Evolutionary conservation across 345 rosid species (phyloP), one percentile per base, ranked within the genome.

Genomic region (Conringia planisiliqua): DNA sequence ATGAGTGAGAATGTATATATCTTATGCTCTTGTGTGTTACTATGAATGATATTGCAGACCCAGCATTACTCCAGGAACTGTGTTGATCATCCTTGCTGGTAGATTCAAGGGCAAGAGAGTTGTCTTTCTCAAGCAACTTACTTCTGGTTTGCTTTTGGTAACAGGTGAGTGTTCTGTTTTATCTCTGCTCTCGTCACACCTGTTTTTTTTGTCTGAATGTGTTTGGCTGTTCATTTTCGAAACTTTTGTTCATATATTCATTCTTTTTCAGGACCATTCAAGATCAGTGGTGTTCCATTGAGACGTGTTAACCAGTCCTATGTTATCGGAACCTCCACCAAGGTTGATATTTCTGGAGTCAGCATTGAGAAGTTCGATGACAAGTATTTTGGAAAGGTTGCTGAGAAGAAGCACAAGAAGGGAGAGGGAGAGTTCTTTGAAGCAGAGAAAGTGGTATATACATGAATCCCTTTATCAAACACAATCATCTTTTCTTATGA

Each of bases 91-190:
- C 8, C 88, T 90, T 57, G 89, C 96, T 17, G 98, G 98, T 61
- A 86, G 96, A 81, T 93, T 89, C 73, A 90, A 85, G 87, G 98
- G 98, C 1, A 90, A 93, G 83, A 90, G 97, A 78, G 93, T 89
- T 71, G 97, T 93, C 55, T 90, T 90, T 39, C 66, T 93, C 63
- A 93, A 90, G 85, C 93, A 91, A 69, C 96, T 91, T 64, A 0
- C 93, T 38, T 90, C 96, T 43, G 98, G 97, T 17, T 60, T 86
- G 78, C 82, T 84, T 72, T 33, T 86, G 22, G 85, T 84, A 0
- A 75, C 85, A 11, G 88, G 88, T 86, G 33, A 63, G 24, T 1
- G 80, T 32, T 57, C 38, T 20, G 27, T 17, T 0, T 18, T 10
- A 10, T 39, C 10, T 8, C 10, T 42, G 20, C 62, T 48, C 36